These are phyloP conservation scores for Clarireedia hainanense DNA, from an alignment of 2,329 filamentous ascomycete species.

Conservation along the genomic window DNA sequence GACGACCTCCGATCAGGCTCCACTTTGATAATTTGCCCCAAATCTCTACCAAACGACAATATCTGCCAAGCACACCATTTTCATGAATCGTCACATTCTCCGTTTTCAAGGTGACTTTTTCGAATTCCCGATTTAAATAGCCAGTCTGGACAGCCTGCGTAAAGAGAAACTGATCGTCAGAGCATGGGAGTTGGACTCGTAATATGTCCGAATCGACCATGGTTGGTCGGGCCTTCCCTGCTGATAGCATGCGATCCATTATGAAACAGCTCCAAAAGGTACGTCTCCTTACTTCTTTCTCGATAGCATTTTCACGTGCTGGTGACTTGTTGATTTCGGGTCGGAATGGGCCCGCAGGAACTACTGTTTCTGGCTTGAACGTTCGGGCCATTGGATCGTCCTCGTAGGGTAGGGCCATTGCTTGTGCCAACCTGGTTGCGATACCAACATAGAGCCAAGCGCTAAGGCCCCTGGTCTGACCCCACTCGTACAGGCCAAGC, in stretches of 20 bases:
- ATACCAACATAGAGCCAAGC: slow-evolving; percentile 61
- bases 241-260: slow-evolving; percentile 61
- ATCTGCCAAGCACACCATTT: slow-evolving; percentile 35
- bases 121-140: slow-evolving; percentile 37
- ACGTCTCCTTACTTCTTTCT: slow-evolving; percentile 56
- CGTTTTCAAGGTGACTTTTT: slow-evolving; percentile 37
- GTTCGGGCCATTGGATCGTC: slow-evolving; percentile 32
- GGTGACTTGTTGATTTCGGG: slow-evolving; percentile 6
- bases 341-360: slow-evolving; percentile 21
- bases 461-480: slow-evolving; percentile 50
- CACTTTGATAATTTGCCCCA: slow-evolving; percentile 52
- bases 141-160: slow-evolving; percentile 49
- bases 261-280: slow-evolving; percentile 72
- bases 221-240: slow-evolving; percentile 52
- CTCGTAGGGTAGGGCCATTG: slow-evolving; percentile 52
- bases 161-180: slow-evolving; percentile 56
- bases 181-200: slow-evolving; percentile 59
- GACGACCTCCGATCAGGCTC: slow-evolving; percentile 44
- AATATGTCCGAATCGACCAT: slow-evolving; percentile 53
- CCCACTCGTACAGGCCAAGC: slow-evolving; percentile 66
- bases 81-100: slow-evolving; percentile 13
- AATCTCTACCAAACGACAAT: slow-evolving; percentile 51
- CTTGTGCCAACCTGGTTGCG: slow-evolving; percentile 51
- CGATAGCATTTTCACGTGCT: slow-evolving; percentile 38
- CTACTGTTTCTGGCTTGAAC: slow-evolving; percentile 24